phyloP scores from a whole-genome alignment of 202 grass and related monocot genomes.

The Digitaria exilis region DNA sequence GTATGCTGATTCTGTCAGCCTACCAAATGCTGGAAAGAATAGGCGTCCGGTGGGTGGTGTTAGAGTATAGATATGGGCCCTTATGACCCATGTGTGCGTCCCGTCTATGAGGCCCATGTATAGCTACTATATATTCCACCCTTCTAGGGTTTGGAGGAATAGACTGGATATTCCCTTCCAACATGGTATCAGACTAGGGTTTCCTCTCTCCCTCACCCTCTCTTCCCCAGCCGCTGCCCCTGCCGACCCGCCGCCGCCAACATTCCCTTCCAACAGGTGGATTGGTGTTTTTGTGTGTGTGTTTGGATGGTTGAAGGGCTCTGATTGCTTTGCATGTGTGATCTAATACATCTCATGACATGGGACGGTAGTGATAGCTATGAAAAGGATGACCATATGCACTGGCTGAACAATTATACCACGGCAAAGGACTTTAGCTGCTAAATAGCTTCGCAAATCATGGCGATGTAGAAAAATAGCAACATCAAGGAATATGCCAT shows the following conservation, averaged over 20 bases:
- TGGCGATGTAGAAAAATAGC: not conserved
- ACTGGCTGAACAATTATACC: not conserved
- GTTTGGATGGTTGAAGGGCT: not conserved
- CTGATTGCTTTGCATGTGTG: not conserved
- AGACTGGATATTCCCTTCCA: too few relatives aligned
- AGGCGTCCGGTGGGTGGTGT: not conserved
- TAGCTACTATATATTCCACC: too few relatives aligned
- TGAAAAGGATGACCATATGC: not conserved
- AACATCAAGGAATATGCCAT: not conserved
- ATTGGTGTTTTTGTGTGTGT: not conserved
- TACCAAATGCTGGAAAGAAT: not conserved
- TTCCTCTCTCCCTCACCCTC: too few relatives aligned
- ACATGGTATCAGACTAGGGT: too few relatives aligned
- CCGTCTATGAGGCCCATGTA: too few relatives aligned
- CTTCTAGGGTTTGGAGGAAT: too few relatives aligned
- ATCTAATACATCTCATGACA: not conserved
- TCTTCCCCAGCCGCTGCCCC: too few relatives aligned
- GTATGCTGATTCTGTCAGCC: not conserved
- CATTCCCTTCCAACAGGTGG: too few relatives aligned
- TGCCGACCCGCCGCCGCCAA: too few relatives aligned
- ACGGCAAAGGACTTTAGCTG: not conserved
- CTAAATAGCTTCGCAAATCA: not conserved
- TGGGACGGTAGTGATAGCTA: not conserved
- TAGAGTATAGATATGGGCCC: too few relatives aligned
- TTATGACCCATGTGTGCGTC: too few relatives aligned